Evolutionary conservation across 352 stramenopile genomes (phyloP).

Genomic region (Pythium biforme): DNA sequence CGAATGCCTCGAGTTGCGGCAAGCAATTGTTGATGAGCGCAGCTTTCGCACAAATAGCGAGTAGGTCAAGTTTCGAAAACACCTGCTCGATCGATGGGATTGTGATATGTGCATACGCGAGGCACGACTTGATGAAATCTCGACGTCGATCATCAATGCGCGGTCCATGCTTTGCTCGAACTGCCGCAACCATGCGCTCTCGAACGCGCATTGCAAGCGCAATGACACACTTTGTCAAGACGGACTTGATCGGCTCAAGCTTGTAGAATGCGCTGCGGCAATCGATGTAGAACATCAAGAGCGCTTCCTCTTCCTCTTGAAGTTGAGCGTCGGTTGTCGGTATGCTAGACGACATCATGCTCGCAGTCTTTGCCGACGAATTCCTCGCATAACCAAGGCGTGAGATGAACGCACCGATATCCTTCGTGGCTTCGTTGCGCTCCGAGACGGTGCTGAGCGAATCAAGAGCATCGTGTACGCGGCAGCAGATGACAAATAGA

Average conservation of each 20-base stretch:
- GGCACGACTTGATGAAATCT: slow-evolving; percentile 85
- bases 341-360: not conserved
- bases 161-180: slow-evolving; percentile 17
- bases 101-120: slow-evolving; percentile 90
- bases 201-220: slow-evolving; percentile 62
- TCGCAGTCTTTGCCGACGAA: not conserved
- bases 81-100: slow-evolving; percentile 73
- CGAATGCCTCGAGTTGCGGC: slow-evolving; percentile 83
- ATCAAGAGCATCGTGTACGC: slow-evolving; percentile 83
- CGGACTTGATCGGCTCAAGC: slow-evolving; percentile 67
- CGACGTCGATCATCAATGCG: slow-evolving; percentile 36
- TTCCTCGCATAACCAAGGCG: slow-evolving; percentile 42
- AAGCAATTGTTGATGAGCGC: slow-evolving; percentile 71
- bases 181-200: slow-evolving; percentile 25
- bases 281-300: slow-evolving; percentile 88
- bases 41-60: slow-evolving; percentile 64
- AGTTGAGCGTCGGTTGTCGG: slow-evolving; percentile 19
- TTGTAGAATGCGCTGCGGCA: slow-evolving; percentile 88
- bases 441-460: slow-evolving; percentile 66
- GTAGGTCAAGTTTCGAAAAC: slow-evolving; percentile 59
- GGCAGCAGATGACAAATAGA: slow-evolving; percentile 82
- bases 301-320: slow-evolving; percentile 73
- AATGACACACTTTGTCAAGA: slow-evolving; percentile 57
- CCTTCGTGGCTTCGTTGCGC: slow-evolving; percentile 47
- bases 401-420: slow-evolving; percentile 84